Evolutionary conservation across 2,329 filamentous ascomycete species (phyloP).

Genomic region (Aspergillus proliferans): DNA sequence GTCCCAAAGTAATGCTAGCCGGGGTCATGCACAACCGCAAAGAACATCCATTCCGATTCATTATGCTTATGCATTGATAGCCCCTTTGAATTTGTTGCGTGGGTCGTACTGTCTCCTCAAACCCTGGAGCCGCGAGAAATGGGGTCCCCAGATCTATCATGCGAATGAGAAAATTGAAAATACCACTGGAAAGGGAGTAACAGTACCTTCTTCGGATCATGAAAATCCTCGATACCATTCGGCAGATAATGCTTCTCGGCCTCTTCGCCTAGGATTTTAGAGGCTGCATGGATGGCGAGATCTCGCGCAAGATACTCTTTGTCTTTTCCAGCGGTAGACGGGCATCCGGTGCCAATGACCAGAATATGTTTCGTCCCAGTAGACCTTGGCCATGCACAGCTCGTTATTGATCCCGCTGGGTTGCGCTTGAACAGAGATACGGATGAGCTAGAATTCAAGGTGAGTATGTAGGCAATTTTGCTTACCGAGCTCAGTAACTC

Average conservation of each 20-base stretch:
- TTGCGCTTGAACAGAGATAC: conserved; percentile 1
- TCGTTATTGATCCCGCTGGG: neutral
- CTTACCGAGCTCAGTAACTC: conserved; percentile 5
- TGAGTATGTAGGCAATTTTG: neutral
- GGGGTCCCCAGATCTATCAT: conserved; percentile 5
- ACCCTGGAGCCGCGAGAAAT: conserved; percentile 2
- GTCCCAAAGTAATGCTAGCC: too few species aligned
- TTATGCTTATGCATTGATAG: neutral
- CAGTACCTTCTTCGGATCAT: conserved; percentile 5
- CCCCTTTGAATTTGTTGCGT: conserved; percentile 2
- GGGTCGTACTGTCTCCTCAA: conserved; percentile 1
- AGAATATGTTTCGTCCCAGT: conserved; percentile 4
- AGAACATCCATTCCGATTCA: too few species aligned
- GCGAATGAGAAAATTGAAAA: neutral
- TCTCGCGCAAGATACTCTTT: conserved; percentile 4
- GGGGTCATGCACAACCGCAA: too few species aligned
- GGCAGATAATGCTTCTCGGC: conserved; percentile 1
- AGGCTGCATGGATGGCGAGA: conserved; percentile 1
- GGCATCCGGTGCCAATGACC: conserved; percentile 5
- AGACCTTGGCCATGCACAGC: conserved; percentile 8
- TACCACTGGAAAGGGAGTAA: neutral
- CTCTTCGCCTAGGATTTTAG: neutral
- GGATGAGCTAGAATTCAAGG: neutral
- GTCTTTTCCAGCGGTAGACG: conserved; percentile 1
- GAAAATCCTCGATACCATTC: conserved; percentile 4